These are phyloP conservation scores for Suzukiozyma palmioleophila DNA, from an alignment of 1,139 yeast genomes.

Conservation along the genomic window DNA sequence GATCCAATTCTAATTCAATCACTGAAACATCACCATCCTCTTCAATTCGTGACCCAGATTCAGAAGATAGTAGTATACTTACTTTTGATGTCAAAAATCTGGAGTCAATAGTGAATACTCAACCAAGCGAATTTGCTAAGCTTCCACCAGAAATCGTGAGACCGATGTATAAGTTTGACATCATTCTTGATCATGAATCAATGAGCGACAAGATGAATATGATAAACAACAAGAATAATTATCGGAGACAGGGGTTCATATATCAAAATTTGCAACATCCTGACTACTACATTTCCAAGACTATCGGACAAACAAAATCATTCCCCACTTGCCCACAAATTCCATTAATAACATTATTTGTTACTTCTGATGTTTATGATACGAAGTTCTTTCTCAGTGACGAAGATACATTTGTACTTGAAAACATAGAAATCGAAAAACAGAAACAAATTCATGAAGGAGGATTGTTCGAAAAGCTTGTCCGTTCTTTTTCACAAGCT, in stretches of 20 bases:
- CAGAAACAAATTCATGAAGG: constrained; percentile 18
- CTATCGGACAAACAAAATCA: constrained; percentile 4
- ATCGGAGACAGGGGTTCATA: neutral
- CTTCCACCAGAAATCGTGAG: constrained; percentile 45
- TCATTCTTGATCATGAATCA: constrained; percentile 41
- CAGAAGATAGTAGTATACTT: constrained; percentile 14
- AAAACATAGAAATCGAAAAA: constrained; percentile 9
- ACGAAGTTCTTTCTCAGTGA: constrained; percentile 27
- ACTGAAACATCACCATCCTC: constrained; percentile 32
- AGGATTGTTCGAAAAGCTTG: constrained; percentile 10
- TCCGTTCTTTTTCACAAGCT: neutral
- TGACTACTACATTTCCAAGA: neutral
- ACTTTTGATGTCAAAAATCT: constrained; percentile 6
- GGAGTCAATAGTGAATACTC: constrained; percentile 12
- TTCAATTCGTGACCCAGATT: constrained; percentile 24
- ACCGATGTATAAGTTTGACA: constrained; percentile 46
- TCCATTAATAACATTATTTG: constrained; percentile 34
- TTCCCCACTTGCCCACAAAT: constrained; percentile 25
- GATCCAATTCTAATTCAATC: constrained; percentile 37
- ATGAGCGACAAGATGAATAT: constrained; percentile 29
- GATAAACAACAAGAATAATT: constrained; percentile 12
- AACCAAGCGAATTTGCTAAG: constrained; percentile 44
- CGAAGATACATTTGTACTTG: constrained; percentile 19
- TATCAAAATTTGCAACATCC: neutral
- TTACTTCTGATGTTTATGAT: constrained; percentile 27